phyloP scores from a whole-genome alignment of 805 yeast species.

The Teunomyces barrocoloradensis region DNA sequence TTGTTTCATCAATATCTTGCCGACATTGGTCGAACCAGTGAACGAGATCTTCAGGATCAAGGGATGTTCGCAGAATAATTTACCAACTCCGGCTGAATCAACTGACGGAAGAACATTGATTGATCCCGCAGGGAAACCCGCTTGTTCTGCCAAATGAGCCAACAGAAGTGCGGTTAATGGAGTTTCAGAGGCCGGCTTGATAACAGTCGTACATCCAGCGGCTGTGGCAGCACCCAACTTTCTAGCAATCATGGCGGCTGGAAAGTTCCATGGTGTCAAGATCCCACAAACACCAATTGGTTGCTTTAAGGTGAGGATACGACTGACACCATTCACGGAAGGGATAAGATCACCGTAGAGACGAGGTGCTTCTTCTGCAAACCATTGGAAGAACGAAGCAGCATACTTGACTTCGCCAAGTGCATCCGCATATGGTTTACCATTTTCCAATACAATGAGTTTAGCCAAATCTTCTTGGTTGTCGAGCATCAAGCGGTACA shows the following conservation, averaged over 20 bases:
- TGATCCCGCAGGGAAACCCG: conserved; percentile 72
- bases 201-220: conserved; percentile 73
- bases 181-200: conserved; percentile 77
- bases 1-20: conserved; percentile 63
- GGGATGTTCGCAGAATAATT: conserved; percentile 47
- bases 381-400: conserved; percentile 86
- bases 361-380: conserved; percentile 77
- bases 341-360: conserved; percentile 63
- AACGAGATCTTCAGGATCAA: conserved; percentile 65
- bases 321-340: conserved; percentile 46
- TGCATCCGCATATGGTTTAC: conserved; percentile 72
- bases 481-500: conserved; percentile 53
- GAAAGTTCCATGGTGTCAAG: conserved; percentile 84
- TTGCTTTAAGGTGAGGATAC: conserved; percentile 60
- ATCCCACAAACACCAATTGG: conserved; percentile 84
- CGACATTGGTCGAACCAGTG: conserved; percentile 77
- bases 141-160: conserved; percentile 57
- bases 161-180: conserved; percentile 72
- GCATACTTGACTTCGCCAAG: conserved; percentile 65
- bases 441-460: conserved; percentile 67
- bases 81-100: conserved; percentile 49
- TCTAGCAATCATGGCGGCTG: conserved; percentile 73
- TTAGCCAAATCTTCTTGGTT: conserved; percentile 65
- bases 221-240: conserved; percentile 76
- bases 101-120: conserved; percentile 59